phyloP scores from a whole-genome alignment of 257 asterid species.

The Salvia miltiorrhiza region DNA sequence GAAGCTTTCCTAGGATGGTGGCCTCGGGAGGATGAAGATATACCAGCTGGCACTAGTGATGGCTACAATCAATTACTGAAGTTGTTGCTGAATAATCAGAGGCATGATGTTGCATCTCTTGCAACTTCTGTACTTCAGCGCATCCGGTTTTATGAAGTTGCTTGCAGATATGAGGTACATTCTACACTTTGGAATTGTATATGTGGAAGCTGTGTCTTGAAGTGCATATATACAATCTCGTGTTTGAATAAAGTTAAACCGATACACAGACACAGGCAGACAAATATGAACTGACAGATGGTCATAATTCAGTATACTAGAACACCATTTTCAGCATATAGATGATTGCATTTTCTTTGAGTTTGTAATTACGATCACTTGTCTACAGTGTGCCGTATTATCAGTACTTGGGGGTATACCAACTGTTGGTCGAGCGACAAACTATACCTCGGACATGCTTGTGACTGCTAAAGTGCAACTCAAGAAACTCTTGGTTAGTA shows the following conservation, averaged over 20 bases:
- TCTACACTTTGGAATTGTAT: conserved; percentile 20
- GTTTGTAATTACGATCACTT: conserved; percentile 10
- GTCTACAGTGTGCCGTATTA: conserved; percentile 57
- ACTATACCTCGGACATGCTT: conserved; percentile 60
- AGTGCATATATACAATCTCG: not conserved
- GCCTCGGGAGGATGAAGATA: conserved; percentile 61
- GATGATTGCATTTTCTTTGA: not conserved
- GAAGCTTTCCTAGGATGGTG: conserved; percentile 75
- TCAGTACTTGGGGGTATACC: conserved; percentile 67
- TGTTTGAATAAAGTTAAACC: not conserved
- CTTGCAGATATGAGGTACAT: conserved; percentile 90
- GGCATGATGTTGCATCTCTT: conserved; percentile 86
- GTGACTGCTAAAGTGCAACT: conserved; percentile 64
- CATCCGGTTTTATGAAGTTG: conserved; percentile 79
- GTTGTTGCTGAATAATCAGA: conserved; percentile 74
- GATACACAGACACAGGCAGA: not conserved
- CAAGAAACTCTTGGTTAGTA: conserved; percentile 72
- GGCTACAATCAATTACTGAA: conserved; percentile 85
- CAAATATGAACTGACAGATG: not conserved
- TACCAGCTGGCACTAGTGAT: conserved; percentile 76
- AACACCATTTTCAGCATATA: not conserved
- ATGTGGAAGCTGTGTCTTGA: conserved; percentile 11
- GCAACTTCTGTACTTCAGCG: conserved; percentile 88
- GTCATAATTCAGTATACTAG: not conserved
- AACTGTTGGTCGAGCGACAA: conserved; percentile 40